Conservation (phyloP, 768 basidiomycete genomes). For the Exidia glandulosa region DNA sequence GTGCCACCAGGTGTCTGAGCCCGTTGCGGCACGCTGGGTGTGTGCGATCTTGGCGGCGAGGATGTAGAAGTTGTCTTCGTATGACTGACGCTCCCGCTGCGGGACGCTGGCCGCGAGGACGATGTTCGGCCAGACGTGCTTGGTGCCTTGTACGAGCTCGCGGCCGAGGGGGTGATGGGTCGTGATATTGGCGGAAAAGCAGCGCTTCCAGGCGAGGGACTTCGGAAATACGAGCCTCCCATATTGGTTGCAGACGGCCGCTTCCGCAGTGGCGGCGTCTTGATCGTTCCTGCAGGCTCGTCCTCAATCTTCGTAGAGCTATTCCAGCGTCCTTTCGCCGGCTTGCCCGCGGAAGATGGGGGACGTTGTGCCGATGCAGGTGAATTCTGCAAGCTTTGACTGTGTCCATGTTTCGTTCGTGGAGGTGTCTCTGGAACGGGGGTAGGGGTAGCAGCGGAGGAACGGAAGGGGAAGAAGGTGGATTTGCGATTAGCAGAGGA, state of each 20-base stretch:
- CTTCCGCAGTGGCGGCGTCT: slow-evolving; percentile 35
- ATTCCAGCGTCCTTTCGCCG: slow-evolving; percentile 56
- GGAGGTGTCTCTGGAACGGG: slow-evolving; percentile 30
- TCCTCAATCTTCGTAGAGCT: slow-evolving; percentile 64
- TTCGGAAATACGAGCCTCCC: background rate
- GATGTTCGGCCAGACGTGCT: background rate
- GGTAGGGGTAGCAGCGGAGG: background rate
- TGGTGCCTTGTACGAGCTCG: slow-evolving; percentile 1
- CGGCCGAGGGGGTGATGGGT: background rate
- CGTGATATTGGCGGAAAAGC: background rate
- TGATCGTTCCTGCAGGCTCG: slow-evolving; percentile 36
- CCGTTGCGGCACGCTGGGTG: slow-evolving; percentile 26
- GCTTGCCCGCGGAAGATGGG: slow-evolving; percentile 46
- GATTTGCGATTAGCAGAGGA: slow-evolving; percentile 26
- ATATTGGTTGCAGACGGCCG: slow-evolving; percentile 17
- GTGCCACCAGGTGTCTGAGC: background rate
- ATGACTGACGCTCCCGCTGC: background rate
- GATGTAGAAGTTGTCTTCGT: background rate
- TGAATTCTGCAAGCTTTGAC: slow-evolving; percentile 40
- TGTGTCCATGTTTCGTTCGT: slow-evolving; percentile 54
- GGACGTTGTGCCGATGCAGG: slow-evolving; percentile 12
- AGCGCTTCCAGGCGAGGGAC: background rate
- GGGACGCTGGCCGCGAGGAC: background rate
- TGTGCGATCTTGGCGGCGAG: slow-evolving; percentile 33
- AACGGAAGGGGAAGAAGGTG: slow-evolving; percentile 3